These are phyloP conservation scores for Monosporascus sp. DNA, from an alignment of 2,329 filamentous ascomycete species.

Conservation along the genomic window DNA sequence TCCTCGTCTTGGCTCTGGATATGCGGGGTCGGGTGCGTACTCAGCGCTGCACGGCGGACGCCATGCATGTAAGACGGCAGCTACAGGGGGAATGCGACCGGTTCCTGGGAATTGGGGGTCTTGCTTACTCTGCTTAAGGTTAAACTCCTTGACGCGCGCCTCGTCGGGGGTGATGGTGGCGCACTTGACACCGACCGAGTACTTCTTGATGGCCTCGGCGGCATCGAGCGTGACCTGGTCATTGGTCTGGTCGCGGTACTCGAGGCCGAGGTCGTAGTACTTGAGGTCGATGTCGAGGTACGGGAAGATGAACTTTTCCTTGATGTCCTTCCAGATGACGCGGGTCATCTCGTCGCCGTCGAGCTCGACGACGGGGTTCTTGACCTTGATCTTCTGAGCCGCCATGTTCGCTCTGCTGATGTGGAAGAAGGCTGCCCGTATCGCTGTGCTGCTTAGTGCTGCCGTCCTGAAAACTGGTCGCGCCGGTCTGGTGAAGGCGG, in stretches of 20 bases:
- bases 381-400: slow-evolving; percentile 92
- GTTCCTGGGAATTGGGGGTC: not conserved
- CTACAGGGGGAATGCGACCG: not conserved
- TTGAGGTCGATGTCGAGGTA: slow-evolving; percentile 98
- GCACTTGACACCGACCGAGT: slow-evolving; percentile 97
- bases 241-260: slow-evolving; percentile 92
- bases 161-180: slow-evolving; percentile 99
- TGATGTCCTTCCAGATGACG: slow-evolving; percentile 99
- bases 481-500: slow-evolving; percentile 21
- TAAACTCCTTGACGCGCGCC: slow-evolving; percentile 93
- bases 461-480: slow-evolving; percentile 22
- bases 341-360: slow-evolving; percentile 96
- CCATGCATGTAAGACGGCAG: slow-evolving; percentile 17
- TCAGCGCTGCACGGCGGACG: slow-evolving; percentile 3
- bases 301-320: slow-evolving; percentile 96
- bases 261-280: slow-evolving; percentile 91
- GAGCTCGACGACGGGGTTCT: slow-evolving; percentile 97
- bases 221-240: slow-evolving; percentile 94
- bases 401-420: slow-evolving; percentile 47
- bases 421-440: slow-evolving; percentile 28
- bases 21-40: slow-evolving; percentile 6
- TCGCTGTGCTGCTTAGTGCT: slow-evolving; percentile 15
- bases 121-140: slow-evolving; percentile 84
- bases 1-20: slow-evolving; percentile 2
- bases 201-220: slow-evolving; percentile 97